Base-by-base conservation (phyloP, 2,329 filamentous ascomycete species). In the Ramularia endophylla region DNA sequence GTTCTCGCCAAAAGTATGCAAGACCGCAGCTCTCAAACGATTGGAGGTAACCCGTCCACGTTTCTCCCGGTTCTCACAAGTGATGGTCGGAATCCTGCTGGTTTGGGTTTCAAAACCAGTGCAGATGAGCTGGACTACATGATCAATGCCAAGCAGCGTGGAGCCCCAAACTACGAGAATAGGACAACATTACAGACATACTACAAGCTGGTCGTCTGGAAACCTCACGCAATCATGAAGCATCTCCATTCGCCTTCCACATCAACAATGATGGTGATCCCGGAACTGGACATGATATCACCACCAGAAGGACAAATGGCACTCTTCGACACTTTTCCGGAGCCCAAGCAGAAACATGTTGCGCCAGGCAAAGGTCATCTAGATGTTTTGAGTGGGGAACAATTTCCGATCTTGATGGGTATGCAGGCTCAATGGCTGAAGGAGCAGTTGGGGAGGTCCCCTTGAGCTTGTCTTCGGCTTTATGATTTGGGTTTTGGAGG, bases 11-110 rank as follows among this genome's bases (percentile, higher is more conserved):
- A 62, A 25, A 33, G 47, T 8, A 58, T 64, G 30, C 45, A 58
- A 38, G 68, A 71, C 46, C 61, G 68, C 3, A 61, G 65, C 44
- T 66, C 65, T 0, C 65, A 63, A 37, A 25, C 22, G 6, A 15
- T 63, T 1, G 39, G 36, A 1, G 68, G 69, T 7, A 70, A 71
- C 43, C 41, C 49, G 22, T 59, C 68, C 0, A 56, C 65, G 38
- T 60, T 53, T 32, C 39, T 72, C 1, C 62, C 65, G 1, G 51
- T 66, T 22, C 43, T 70, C 11, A 65, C 53, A 11, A 52, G 51
- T 19, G 46, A 58, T 8, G 67, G 65, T 6, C 58, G 65, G 39
- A 65, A 66, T 36, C 61, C 64, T 2, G 59, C 56, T 2, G 65
- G 65, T 9, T 58, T 67, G 38, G 57, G 54, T 7, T 11, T 29